These are phyloP conservation scores for Cutaneotrichosporon sp. DNA, from an alignment of 1,284 basidiomycete genomes.

Conservation along the genomic window DNA sequence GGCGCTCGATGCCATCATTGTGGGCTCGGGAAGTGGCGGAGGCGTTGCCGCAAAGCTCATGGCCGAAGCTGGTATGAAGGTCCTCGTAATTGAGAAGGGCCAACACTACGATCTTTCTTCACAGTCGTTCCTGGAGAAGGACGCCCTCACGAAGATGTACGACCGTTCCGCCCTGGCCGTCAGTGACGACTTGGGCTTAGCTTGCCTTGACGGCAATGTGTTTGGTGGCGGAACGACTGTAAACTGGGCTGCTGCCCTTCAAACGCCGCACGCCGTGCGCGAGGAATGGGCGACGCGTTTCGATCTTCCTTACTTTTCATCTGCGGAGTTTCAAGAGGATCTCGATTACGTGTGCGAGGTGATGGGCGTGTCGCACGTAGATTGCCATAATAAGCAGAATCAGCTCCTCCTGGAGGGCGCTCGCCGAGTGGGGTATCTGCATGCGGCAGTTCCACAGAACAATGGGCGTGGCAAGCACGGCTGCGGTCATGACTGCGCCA, in stretches of 20 bases:
- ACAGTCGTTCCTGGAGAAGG: slow-evolving; percentile 41
- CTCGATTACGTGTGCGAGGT: slow-evolving; percentile 5
- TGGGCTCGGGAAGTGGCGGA: slow-evolving; percentile 51
- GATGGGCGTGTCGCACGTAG: slow-evolving; percentile 18
- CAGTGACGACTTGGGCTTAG: slow-evolving; percentile 45
- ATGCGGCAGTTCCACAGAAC: slow-evolving; percentile 23
- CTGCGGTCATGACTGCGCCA: slow-evolving; percentile 15
- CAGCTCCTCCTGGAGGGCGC: slow-evolving; percentile 25
- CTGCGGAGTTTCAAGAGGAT: slow-evolving; percentile 6
- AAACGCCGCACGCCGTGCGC: slow-evolving; percentile 11
- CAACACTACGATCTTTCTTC: slow-evolving; percentile 38
- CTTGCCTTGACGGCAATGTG: slow-evolving; percentile 46
- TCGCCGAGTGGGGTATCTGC: slow-evolving; percentile 18
- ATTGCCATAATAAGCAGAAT: slow-evolving; percentile 24
- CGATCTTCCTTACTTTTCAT: slow-evolving; percentile 11
- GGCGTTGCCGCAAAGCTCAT: slow-evolving; percentile 44
- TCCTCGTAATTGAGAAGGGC: slow-evolving; percentile 51
- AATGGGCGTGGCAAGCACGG: slow-evolving; percentile 4
- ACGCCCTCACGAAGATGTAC: slow-evolving; percentile 45
- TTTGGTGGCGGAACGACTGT: slow-evolving; percentile 52
- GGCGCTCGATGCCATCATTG: slow-evolving; percentile 24
- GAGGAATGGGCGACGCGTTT: slow-evolving; percentile 6
- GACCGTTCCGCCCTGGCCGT: slow-evolving; percentile 46
- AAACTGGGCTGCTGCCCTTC: slow-evolving; percentile 51
- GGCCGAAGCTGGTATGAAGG: slow-evolving; percentile 38